These are phyloP conservation scores for Colletotrichum falcatum DNA, from an alignment of 2,329 filamentous ascomycete genomes.

Conservation along the genomic window DNA sequence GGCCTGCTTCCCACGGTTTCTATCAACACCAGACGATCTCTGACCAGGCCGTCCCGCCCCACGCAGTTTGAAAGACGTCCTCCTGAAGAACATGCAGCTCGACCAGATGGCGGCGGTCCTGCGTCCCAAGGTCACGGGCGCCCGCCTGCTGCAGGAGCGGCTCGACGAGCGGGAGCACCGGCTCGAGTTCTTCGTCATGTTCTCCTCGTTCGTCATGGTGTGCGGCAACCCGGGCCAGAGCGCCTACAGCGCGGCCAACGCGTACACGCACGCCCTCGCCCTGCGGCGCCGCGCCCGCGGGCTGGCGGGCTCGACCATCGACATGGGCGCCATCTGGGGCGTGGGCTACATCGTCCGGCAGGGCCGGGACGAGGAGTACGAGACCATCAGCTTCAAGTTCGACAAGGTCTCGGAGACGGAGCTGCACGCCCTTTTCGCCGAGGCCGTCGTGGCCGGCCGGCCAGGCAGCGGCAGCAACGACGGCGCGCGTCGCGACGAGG, in stretches of 20 bases:
- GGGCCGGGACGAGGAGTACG: slow-evolving; percentile 27
- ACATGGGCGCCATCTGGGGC: slow-evolving; percentile 54
- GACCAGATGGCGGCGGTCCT: slow-evolving; percentile 45
- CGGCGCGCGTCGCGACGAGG: neutral
- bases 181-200: slow-evolving; percentile 53
- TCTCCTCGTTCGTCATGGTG: slow-evolving; percentile 48
- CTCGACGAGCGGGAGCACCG: slow-evolving; percentile 43
- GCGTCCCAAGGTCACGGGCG: slow-evolving; percentile 51
- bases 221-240: slow-evolving; percentile 52
- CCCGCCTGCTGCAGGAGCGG: slow-evolving; percentile 46
- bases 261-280: slow-evolving; percentile 55
- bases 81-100: slow-evolving; percentile 43
- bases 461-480: no score
- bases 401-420: slow-evolving; percentile 46
- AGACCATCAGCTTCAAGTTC: slow-evolving; percentile 18
- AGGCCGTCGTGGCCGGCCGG: slow-evolving; percentile 53
- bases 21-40: slow-evolving; percentile 51
- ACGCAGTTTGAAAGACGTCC: neutral
- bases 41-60: neutral
- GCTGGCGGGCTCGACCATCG: slow-evolving; percentile 50
- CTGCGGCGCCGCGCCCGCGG: slow-evolving; percentile 51
- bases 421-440: slow-evolving; percentile 56
- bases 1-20: slow-evolving; percentile 44
- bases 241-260: slow-evolving; percentile 60
- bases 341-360: slow-evolving; percentile 53